Base-by-base conservation (phyloP, 805 yeast species). In the Candida vaughaniae region DNA sequence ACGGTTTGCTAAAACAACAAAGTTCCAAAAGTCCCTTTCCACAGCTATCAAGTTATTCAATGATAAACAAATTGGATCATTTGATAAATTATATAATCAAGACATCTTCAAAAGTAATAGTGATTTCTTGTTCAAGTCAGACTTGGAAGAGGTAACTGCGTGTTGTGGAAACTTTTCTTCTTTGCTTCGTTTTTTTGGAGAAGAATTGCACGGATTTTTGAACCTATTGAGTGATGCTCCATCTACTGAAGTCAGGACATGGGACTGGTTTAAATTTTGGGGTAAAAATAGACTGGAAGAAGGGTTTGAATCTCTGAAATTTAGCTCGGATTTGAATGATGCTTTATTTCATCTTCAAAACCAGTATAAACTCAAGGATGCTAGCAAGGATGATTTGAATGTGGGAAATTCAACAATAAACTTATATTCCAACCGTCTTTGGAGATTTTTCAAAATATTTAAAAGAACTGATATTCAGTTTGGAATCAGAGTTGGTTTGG, bases 91-190 rank as follows among this genome's bases (percentile, higher is more conserved):
- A 11, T 85, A 86, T 48, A 59, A 67, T 2, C 78, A 80, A 49
- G 72, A 71, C 3, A 61, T 76, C 6, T 80, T 80, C 53, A 61
- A 63, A 27, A 30, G 43, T 17, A 39, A 58, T 2, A 40, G 52
- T 41, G 51, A 60, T 33, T 48, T 69, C 49, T 27, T 61, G 51
- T 52, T 69, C 27, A 74, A 69, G 42, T 69, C 82, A 1, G 82
- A 80, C 42, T 84, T 82, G 48, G 95, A 85, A 58, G 89, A 84
- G 46, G 83, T 85, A 3, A 85, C 90, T 1, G 95, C 95, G 0
- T 76, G 85, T 31, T 85, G 93, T 62, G 91, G 90, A 1, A 84
- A 85, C 53, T 85, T 85, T 52, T 71, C 90, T 1, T 75, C 80
- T 23, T 67, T 84, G 16, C 54, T 87, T 25, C 73, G 77, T 3